phyloP scores from a whole-genome alignment of 2,329 filamentous ascomycete genomes.

The Rutstroemia sp. region DNA sequence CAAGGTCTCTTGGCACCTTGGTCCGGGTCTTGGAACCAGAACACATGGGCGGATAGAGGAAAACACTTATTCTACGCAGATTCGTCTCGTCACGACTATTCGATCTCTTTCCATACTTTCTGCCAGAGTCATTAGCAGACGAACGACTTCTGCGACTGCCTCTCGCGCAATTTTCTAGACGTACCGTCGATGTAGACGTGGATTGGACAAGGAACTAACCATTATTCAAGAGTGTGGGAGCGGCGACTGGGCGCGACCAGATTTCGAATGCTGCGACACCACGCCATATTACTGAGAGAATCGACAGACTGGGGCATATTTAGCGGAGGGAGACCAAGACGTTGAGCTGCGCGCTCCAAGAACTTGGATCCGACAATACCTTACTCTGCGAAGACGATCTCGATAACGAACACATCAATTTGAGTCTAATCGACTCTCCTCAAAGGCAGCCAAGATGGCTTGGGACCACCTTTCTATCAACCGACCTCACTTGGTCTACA shows the following conservation, averaged over 20 bases:
- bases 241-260: slow-evolving; percentile 43
- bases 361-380: neutral
- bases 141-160: neutral
- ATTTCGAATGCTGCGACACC: slow-evolving; percentile 37
- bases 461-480: slow-evolving; percentile 82
- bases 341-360: slow-evolving; percentile 8
- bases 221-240: slow-evolving; percentile 24
- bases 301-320: slow-evolving; percentile 29
- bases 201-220: neutral
- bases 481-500: slow-evolving; percentile 94
- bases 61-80: neutral
- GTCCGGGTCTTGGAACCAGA: neutral
- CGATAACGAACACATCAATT: slow-evolving; percentile 2
- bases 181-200: neutral
- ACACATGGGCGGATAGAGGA: neutral
- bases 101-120: neutral
- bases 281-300: slow-evolving; percentile 26
- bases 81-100: neutral
- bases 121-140: neutral
- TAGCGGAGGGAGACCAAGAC: slow-evolving; percentile 10
- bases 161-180: neutral
- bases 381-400: neutral
- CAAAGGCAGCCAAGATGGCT: slow-evolving; percentile 46
- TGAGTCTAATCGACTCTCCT: neutral
- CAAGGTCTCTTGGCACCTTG: slow-evolving; percentile 2